Evolutionary conservation across 2,329 filamentous ascomycete species (phyloP).

Genomic region (Colletotrichum australisinense): DNA sequence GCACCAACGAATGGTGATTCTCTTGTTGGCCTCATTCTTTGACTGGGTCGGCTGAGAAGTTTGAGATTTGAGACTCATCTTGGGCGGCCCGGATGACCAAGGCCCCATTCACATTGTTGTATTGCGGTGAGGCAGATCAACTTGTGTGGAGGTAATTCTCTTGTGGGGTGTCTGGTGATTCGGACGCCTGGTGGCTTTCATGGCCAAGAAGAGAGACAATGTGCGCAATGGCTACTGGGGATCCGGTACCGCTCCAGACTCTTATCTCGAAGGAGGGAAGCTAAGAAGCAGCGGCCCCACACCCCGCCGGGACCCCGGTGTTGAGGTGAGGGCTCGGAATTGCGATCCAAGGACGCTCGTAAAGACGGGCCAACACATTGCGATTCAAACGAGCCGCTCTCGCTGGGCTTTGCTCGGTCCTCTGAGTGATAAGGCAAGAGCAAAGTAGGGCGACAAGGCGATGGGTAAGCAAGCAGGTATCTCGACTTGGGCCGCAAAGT

Average conservation of each 20-base stretch:
- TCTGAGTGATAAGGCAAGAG: neutral
- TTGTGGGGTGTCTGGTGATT: constrained; percentile 32
- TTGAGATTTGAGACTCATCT: constrained; percentile 13
- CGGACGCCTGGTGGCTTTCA: neutral
- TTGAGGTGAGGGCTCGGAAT: constrained; percentile 7
- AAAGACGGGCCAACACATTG: constrained; percentile 4
- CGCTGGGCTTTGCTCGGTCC: constrained; percentile 18
- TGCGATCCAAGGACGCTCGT: constrained; percentile 12
- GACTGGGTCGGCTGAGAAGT: constrained; percentile 1
- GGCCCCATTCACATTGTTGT: neutral
- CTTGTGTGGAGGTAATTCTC: constrained; percentile 29
- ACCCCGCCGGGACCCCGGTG: constrained; percentile 12
- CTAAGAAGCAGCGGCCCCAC: constrained; percentile 14
- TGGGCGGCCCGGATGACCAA: constrained; percentile 16
- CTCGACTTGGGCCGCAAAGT: constrained; percentile 5
- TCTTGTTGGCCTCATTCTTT: neutral
- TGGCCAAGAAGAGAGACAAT: neutral
- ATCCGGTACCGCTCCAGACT: constrained; percentile 26
- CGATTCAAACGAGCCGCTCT: constrained; percentile 2
- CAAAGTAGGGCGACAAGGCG: neutral
- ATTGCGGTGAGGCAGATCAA: constrained; percentile 26
- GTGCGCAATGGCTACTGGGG: constrained; percentile 11
- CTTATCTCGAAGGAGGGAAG: constrained; percentile 26
- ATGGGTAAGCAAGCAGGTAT: neutral
- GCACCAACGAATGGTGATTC: neutral